phyloP scores from a whole-genome alignment of 495 filamentous ascomycete species.

The Hyaloscypha finlandica region DNA sequence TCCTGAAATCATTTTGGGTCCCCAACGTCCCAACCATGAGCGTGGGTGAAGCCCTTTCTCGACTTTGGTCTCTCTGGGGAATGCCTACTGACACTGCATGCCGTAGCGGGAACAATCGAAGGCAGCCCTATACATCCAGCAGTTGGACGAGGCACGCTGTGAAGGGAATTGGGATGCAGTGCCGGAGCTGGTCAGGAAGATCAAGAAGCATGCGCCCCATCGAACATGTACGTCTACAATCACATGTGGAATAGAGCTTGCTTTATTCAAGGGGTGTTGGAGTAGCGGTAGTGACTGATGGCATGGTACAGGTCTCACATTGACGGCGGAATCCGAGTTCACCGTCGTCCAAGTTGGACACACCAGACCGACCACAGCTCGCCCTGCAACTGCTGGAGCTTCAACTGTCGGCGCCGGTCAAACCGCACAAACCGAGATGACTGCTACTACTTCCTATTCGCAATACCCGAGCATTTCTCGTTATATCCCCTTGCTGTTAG shows the following conservation, averaged over 20 bases:
- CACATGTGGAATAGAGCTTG: not conserved
- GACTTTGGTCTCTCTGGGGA: not conserved
- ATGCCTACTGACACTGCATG: not conserved
- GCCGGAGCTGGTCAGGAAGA: slow-evolving; percentile 86
- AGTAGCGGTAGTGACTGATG: slow-evolving; percentile 5
- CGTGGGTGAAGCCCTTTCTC: slow-evolving; percentile 16
- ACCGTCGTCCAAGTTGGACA: slow-evolving; percentile 58
- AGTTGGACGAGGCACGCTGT: slow-evolving; percentile 83
- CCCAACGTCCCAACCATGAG: slow-evolving; percentile 27
- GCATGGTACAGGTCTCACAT: slow-evolving; percentile 61
- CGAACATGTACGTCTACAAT: slow-evolving; percentile 66
- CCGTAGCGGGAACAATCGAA: slow-evolving; percentile 56
- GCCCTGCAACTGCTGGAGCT: slow-evolving; percentile 39
- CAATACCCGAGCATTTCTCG: slow-evolving; percentile 39
- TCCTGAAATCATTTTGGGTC: not conserved
- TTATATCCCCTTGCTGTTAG: slow-evolving; percentile 62
- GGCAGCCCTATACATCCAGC: slow-evolving; percentile 73
- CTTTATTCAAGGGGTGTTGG: not conserved
- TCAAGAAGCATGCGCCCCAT: slow-evolving; percentile 89
- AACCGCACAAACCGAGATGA: not conserved
- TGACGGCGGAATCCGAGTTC: slow-evolving; percentile 73
- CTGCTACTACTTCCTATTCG: slow-evolving; percentile 10
- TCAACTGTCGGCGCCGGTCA: slow-evolving; percentile 8
- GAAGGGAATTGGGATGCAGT: slow-evolving; percentile 86
- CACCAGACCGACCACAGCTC: slow-evolving; percentile 41